Base-by-base conservation (phyloP, 805 yeast genomes). In the Limtongozyma cylindracea region DNA sequence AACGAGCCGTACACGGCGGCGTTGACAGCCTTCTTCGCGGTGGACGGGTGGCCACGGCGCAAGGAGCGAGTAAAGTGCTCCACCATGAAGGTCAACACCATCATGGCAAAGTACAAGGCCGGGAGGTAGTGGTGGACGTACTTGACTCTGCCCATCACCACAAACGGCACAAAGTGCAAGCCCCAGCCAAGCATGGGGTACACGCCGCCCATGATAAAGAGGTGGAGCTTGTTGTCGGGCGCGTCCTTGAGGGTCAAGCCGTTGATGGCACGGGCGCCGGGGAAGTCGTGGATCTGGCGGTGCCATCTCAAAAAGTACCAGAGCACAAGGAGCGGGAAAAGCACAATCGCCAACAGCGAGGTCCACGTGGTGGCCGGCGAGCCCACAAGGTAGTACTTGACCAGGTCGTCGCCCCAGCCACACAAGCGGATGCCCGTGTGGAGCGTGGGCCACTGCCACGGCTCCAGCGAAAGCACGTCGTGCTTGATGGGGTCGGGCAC, bases 381-480 rank as follows among this genome's bases (percentile, higher is more conserved):
- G 30, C 23, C 44, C 46, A 18, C 26, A 40, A 17, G 38, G 38
- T 53, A 74, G 43, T 69, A 74, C 37, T 68, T 64, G 21, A 52
- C 44, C 21, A 50, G 50, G 17, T 44, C 49, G 21, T 43, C 38
- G 8, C 60, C 57, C 91, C 91, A 74, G 17, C 67, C 57, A 34
- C 80, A 63, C 70, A 74, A 70, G 31, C 88, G 56, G 29, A 74
- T 53, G 20, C 91, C 91, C 17, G 57, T 57, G 33, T 54, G 45
- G 25, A 62, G 47, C 8, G 67, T 43, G 17, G 88, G 84, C 91
- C 91, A 74, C 49, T 74, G 68, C 84, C 88, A 76, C 52, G 78
- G 72, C 16, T 50, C 33, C 10, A 78, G 66, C 3, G 84, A 76
- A 29, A 74, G 56, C 25, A 57, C 66, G 34, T 74, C 91, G 28